Evolutionary conservation across 495 filamentous ascomycete species (phyloP).

Genomic region (Lasiosphaeris hirsuta): DNA sequence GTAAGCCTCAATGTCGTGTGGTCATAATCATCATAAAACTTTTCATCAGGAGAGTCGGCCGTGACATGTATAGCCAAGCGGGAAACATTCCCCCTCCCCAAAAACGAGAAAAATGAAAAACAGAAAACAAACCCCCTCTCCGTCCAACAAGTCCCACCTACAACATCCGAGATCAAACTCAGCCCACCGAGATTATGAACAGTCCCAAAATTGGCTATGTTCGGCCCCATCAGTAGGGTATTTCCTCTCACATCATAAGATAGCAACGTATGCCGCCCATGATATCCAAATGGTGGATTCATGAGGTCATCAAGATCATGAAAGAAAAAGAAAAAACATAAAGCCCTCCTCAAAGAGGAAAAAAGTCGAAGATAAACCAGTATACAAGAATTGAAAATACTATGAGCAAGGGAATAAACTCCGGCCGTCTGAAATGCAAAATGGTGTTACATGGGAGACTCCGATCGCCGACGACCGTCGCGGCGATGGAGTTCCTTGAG

Average conservation of each 20-base stretch:
- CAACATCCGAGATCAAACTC: background rate
- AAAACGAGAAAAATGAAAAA: background rate
- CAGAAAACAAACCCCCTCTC: background rate
- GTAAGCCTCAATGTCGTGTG: conserved; percentile 1
- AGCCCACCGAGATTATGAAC: conserved; percentile 16
- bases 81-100: background rate
- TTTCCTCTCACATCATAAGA: conserved; percentile 14
- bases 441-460: conserved; percentile 38
- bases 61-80: background rate
- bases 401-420: background rate
- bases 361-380: conserved; percentile 7
- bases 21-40: conserved; percentile 14
- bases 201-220: conserved; percentile 9
- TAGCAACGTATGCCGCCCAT: conserved; percentile 5
- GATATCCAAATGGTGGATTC: background rate
- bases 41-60: conserved; percentile 8
- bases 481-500: conserved; percentile 48
- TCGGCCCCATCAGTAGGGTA: conserved; percentile 15
- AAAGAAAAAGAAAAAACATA: conserved; percentile 4
- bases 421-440: background rate
- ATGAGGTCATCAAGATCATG: conserved; percentile 16
- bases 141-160: background rate
- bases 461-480: conserved; percentile 33
- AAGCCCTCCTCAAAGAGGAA: background rate
- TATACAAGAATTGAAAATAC: conserved; percentile 12